Evolutionary conservation across 306 rosid genomes (phyloP).

Genomic region (Oxytropis ochrocephala): DNA sequence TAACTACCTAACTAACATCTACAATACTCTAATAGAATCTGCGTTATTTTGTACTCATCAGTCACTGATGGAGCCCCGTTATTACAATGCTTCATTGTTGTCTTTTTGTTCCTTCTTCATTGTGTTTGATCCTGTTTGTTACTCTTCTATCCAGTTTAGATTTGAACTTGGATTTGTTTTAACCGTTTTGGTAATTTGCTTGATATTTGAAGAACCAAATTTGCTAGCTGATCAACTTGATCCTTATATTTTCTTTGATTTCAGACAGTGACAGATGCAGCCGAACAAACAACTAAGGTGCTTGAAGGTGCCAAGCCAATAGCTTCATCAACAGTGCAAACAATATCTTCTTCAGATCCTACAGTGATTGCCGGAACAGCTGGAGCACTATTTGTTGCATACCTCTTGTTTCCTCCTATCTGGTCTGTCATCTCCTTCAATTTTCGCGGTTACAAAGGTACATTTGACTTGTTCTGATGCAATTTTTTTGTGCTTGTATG

Average conservation of each 20-base stretch:
- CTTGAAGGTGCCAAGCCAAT: constrained; percentile 82
- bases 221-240: background rate
- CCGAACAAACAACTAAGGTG: constrained; percentile 69
- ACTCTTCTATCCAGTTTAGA: too few relatives aligned
- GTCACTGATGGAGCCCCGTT: too few relatives aligned
- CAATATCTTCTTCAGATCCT: constrained; percentile 76
- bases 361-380: constrained; percentile 64
- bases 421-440: constrained; percentile 66
- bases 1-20: too few relatives aligned
- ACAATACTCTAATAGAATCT: too few relatives aligned
- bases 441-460: constrained; percentile 92
- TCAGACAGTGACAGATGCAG: constrained; percentile 81
- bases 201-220: background rate
- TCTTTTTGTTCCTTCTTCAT: too few relatives aligned
- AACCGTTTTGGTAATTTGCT: background rate
- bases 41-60: too few relatives aligned
- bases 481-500: background rate
- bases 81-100: too few relatives aligned
- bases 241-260: constrained; percentile 21
- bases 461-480: constrained; percentile 4
- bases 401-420: constrained; percentile 74
- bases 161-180: background rate
- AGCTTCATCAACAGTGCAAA: constrained; percentile 67
- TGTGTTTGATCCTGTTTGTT: too few relatives aligned
- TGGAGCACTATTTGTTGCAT: constrained; percentile 62